Evolutionary conservation across 1,284 basidiomycete genomes (phyloP).

Genomic region (Puccinia horiana): DNA sequence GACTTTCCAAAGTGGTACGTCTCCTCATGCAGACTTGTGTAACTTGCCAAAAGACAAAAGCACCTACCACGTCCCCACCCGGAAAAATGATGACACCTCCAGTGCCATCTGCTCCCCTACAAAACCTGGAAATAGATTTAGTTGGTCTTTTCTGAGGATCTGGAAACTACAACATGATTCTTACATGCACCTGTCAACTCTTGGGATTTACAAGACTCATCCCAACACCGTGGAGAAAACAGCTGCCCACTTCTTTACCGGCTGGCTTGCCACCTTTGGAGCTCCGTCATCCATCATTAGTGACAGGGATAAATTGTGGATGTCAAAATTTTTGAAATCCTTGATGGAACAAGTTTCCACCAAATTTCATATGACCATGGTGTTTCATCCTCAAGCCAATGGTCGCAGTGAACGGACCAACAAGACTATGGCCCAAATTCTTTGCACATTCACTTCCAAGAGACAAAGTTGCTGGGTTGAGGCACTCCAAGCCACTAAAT

Average conservation of each 20-base stretch:
- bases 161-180: background rate
- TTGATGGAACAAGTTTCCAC: slow-evolving; percentile 51
- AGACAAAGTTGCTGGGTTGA: slow-evolving; percentile 47
- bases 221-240: slow-evolving; percentile 1
- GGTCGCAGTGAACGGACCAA: slow-evolving; percentile 57
- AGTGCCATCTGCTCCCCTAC: background rate
- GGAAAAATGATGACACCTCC: background rate
- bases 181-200: background rate
- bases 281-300: slow-evolving; percentile 8
- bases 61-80: background rate
- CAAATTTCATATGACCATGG: slow-evolving; percentile 50
- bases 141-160: background rate
- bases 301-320: background rate
- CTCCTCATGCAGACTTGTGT: background rate
- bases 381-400: slow-evolving; percentile 55
- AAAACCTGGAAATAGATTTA: background rate
- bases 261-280: background rate
- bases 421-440: slow-evolving; percentile 55
- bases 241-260: background rate
- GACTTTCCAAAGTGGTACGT: background rate
- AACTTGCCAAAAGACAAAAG: background rate
- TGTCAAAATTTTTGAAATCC: background rate
- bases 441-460: background rate
- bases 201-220: background rate
- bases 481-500: background rate